These are phyloP conservation scores for Candida morakotiae DNA, from an alignment of 805 yeast genomes.

Conservation along the genomic window DNA sequence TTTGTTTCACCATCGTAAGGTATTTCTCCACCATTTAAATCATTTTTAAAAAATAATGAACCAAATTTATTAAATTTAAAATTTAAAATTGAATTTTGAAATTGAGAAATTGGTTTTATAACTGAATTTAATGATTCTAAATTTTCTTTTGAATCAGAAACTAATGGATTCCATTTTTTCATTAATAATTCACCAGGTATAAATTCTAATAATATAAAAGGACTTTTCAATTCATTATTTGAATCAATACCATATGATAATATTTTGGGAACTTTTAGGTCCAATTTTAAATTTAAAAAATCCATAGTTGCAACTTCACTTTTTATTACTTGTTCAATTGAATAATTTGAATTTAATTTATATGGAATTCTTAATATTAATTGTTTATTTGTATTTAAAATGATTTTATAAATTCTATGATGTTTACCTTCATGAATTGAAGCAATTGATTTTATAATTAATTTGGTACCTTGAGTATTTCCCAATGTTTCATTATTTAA, in stretches of 20 bases:
- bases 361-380: constrained; percentile 86
- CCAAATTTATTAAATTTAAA: constrained; percentile 72
- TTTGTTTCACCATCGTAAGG: constrained; percentile 64
- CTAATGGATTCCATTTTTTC: constrained; percentile 88
- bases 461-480: constrained; percentile 35
- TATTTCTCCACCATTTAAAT: constrained; percentile 44
- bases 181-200: constrained; percentile 78
- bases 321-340: constrained; percentile 64
- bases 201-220: constrained; percentile 78
- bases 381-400: constrained; percentile 55
- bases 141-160: constrained; percentile 45
- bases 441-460: constrained; percentile 64
- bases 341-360: constrained; percentile 60
- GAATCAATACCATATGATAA: constrained; percentile 59
- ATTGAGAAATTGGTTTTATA: constrained; percentile 68
- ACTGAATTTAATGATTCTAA: constrained; percentile 51
- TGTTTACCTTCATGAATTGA: constrained; percentile 94
- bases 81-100: constrained; percentile 52
- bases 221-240: constrained; percentile 62
- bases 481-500: constrained; percentile 42
- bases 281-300: constrained; percentile 62
- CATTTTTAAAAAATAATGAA: constrained; percentile 74
- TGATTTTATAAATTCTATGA: constrained; percentile 77
- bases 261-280: constrained; percentile 69
- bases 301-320: constrained; percentile 95